A percentile compares a stretch with the other conserved stretches of the same genome.
Evolutionary conservation across 441 rosid species (phyloP).

Genomic region (Theobroma grandiflorum): DNA sequence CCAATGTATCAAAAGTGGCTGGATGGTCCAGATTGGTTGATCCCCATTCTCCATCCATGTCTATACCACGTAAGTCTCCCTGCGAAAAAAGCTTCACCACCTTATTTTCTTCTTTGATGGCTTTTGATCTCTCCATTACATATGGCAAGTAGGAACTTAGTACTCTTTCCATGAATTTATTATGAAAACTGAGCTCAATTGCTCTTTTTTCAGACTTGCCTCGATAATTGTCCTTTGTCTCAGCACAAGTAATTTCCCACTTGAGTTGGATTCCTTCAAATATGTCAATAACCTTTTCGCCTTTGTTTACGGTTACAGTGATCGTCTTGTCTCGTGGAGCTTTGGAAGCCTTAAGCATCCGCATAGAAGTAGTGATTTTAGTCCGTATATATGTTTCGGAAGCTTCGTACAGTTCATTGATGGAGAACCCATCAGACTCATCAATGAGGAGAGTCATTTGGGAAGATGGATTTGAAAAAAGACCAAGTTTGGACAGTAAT

Average conservation of each 20-base stretch:
- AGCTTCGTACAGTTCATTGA: conserved; percentile 31
- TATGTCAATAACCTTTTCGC: conserved; percentile 15
- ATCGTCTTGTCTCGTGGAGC: conserved; percentile 2
- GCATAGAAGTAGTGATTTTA: conserved; percentile 15
- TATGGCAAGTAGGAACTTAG: conserved; percentile 21
- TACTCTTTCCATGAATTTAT: conserved; percentile 27
- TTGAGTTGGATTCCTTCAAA: conserved; percentile 13
- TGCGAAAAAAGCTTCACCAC: conserved; percentile 34
- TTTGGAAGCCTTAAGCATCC: conserved; percentile 17
- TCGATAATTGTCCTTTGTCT: neutral
- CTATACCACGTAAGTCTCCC: conserved; percentile 19
- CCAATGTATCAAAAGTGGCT: conserved; percentile 41
- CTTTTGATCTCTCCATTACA: conserved; percentile 37
- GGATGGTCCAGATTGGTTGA: conserved; percentile 48
- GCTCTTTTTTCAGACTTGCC: conserved; percentile 10
- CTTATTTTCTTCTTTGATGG: conserved; percentile 33
- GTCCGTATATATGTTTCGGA: conserved; percentile 30
- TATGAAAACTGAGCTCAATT: conserved; percentile 32
- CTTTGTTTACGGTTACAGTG: conserved; percentile 13
- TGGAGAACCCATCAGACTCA: conserved; percentile 14
- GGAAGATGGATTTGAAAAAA: conserved; percentile 17
- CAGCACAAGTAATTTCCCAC: too few relatives aligned
- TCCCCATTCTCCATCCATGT: conserved; percentile 22
- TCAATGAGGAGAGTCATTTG: conserved; percentile 28
- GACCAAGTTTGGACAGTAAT: conserved; percentile 23